Base-by-base conservation (phyloP, 345 rosid genomes). In the Linum tenue region DNA sequence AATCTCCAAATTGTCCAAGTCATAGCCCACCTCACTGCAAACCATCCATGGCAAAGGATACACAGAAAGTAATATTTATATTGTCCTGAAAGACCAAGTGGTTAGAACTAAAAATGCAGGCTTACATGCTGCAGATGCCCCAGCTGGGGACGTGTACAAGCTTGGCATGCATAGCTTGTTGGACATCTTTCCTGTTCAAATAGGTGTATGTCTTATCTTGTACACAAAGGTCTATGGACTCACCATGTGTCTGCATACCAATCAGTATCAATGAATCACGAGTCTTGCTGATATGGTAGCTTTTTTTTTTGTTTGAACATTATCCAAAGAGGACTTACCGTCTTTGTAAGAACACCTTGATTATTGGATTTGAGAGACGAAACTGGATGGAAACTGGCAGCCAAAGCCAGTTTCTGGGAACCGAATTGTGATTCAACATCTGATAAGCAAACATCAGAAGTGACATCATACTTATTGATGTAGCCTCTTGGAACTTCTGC, bases 161-260 rank as follows among this genome's bases (percentile, higher is more conserved):
- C 62, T 56, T 36, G 17, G 72, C 77, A 55, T 73, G 72, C 39
- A 73, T 55, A 14, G 77, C 69, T 63, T 56, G 57, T 60, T 64
- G 77, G 35, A 73, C 69, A 4, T 64, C 59, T 73, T 68, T 64
- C 31, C 31, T 64, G 62, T 73, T 73, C 63, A 73, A 56, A 16
- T 69, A 64, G 0, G 55, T 37, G 1, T 7, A 22, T 16, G 66
- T 3, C 37, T 73, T 68, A 10, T 38, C 37, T 43, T 55, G 42
- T 10, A 73, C 69, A 56, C 77, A 69, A 42, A 56, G 51, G 41
- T 73, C 77, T 42, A 69, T 37, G 31, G 60, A 64, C 50, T 64
- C 63, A 6, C 36, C 11, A 39, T 35, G 55, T 39, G 43, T 38
- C 75, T 66, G 38, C 16, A 16, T 14, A 5, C 11, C 15, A 11